phyloP scores from a whole-genome alignment of 2,329 filamentous ascomycete species.

The Fusarium dlaminii region DNA sequence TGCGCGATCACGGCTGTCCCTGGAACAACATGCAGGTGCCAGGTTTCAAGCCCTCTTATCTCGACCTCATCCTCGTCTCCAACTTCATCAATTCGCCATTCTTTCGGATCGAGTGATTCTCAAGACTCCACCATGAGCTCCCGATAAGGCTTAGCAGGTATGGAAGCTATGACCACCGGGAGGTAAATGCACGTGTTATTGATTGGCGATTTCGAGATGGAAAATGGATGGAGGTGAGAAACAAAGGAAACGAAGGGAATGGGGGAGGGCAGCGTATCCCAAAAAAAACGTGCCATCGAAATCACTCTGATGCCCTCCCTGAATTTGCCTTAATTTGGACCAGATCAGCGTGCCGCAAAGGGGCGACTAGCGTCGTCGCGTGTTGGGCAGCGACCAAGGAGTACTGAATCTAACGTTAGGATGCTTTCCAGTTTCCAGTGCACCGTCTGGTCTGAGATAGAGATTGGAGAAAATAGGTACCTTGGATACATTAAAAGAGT shows the following conservation, averaged over 20 bases:
- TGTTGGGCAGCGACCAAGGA: conserved; percentile 37
- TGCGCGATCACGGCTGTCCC: conserved; percentile 23
- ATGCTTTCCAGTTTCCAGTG: neutral
- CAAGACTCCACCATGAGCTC: conserved; percentile 19
- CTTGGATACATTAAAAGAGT: neutral
- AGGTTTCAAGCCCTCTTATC: conserved; percentile 18
- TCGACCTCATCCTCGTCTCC: conserved; percentile 4
- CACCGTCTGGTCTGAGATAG: neutral
- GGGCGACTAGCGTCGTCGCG: neutral
- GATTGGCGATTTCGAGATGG: conserved; percentile 20
- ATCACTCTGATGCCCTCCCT: conserved; percentile 19
- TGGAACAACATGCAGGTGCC: conserved; percentile 36
- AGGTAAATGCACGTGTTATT: conserved; percentile 37
- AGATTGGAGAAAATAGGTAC: neutral
- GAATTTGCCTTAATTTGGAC: conserved; percentile 14
- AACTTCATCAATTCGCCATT: conserved; percentile 15
- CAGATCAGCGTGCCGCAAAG: conserved; percentile 33
- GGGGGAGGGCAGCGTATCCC: conserved; percentile 7
- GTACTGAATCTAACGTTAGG: neutral
- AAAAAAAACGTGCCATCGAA: neutral
- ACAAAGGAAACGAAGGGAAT: conserved; percentile 1
- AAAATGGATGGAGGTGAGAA: neutral
- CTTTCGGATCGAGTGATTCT: conserved; percentile 12
- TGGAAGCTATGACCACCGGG: conserved; percentile 45
- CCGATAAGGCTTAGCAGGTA: conserved; percentile 41